These are phyloP conservation scores for Gremmenia infestans DNA, from an alignment of 2,329 filamentous ascomycete genomes.

Conservation along the genomic window DNA sequence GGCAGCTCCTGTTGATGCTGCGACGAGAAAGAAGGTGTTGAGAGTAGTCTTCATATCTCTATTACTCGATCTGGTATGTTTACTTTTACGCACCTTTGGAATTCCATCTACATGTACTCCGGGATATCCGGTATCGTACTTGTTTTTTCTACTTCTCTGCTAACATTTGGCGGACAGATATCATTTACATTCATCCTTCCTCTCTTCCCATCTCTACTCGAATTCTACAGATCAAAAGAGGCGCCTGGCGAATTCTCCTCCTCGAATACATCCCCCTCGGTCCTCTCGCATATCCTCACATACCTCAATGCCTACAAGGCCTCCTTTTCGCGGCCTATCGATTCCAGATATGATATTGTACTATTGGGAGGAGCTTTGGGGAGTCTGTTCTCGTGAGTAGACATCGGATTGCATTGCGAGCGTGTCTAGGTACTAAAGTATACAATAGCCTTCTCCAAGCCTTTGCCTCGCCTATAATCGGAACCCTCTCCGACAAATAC, in stretches of 20 bases:
- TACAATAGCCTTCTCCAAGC: slow-evolving; percentile 67
- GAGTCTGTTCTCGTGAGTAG: slow-evolving; percentile 70
- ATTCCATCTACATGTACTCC: neutral
- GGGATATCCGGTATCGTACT: neutral
- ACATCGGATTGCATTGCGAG: neutral
- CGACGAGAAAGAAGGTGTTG: slow-evolving; percentile 72
- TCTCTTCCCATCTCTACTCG: slow-evolving; percentile 88
- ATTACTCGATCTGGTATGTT: slow-evolving; percentile 76
- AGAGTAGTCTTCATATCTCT: slow-evolving; percentile 85
- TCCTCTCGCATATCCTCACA: slow-evolving; percentile 73
- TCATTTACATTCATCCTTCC: slow-evolving; percentile 98
- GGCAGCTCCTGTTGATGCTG: slow-evolving; percentile 41
- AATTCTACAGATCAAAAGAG: slow-evolving; percentile 91
- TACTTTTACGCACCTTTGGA: neutral
- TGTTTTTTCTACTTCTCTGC: neutral
- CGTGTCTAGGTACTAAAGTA: neutral
- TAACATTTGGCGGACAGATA: slow-evolving; percentile 52
- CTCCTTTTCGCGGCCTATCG: slow-evolving; percentile 85
- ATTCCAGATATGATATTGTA: slow-evolving; percentile 95
- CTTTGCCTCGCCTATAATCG: slow-evolving; percentile 86
- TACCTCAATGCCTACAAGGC: slow-evolving; percentile 94
- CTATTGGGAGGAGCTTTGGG: slow-evolving; percentile 89
- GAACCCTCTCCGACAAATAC: slow-evolving; percentile 79
- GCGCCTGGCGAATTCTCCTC: slow-evolving; percentile 42
- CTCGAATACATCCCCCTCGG: slow-evolving; percentile 47